Base-by-base conservation (phyloP, 1,139 yeast species). In the Lodderomyces oxycetoniae region DNA sequence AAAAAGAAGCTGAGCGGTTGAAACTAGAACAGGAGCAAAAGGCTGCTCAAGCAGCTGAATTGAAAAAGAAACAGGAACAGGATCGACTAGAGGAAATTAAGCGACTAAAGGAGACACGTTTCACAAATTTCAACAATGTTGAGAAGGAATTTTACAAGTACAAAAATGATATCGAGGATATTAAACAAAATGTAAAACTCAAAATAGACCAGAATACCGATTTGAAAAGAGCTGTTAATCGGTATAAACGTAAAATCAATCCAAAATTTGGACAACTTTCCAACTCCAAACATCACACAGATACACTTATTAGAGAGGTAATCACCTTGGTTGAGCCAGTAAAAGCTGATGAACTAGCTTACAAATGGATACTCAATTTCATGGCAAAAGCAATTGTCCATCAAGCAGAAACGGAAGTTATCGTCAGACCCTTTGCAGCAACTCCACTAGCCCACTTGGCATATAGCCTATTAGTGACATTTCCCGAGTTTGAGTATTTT, bases 261-360 rank as follows among this genome's bases (percentile, higher is more conserved):
- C 94, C 96, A 4, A 83, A 81, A 49, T 77, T 93, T 45, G 97
- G 98, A 9, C 97, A 91, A 59, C 64, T 93, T 39, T 87, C 96
- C 1, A 79, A 79, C 49, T 79, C 89, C 31, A 57, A 53, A 35
- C 37, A 54, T 3, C 96, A 91, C 49, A 64, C 87, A 32, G 52
- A 56, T 2, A 59, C 59, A 21, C 67, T 88, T 13, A 61, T 70
- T 3, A 41, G 48, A 3, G 88, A 79, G 32, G 62, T 91, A 3
- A 49, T 63, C 2, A 57, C 48, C 4, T 52, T 79, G 22, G 59
- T 88, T 9, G 55, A 53, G 4, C 64, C 70, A 19, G 26, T 24
- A 7, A 71, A 83, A 0, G 62, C 65, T 34, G 39, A 45, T 13
- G 69, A 67, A 1, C 52, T 81, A 11, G 82, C 79, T 0, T 81